Base-by-base conservation (phyloP, 495 filamentous ascomycete genomes). In the Aspergillus kassunensis region DNA sequence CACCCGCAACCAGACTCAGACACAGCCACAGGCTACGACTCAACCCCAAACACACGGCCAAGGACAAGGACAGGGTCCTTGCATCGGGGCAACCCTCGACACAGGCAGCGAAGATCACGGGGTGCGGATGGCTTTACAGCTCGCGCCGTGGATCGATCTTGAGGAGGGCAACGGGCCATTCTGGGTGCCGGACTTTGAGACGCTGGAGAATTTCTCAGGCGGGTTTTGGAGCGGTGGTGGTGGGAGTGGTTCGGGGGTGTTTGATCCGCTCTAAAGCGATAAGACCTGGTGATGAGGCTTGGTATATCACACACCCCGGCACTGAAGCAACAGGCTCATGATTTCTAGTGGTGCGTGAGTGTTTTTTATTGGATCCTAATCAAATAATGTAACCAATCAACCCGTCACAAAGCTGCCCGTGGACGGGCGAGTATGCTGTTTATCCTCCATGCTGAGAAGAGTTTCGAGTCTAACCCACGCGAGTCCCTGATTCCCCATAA, bases 171-270 rank as follows among this genome's bases (percentile, higher is more conserved):
- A 62, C 53, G 64, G 65, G 48, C 72, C 68, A 5, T 56, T 75
- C 21, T 75, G 70, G 70, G 72, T 75, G 63, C 72, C 72, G n/a
- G 70, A 75, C 44, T 75, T 75, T 41, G 72, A 72, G 58, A 73
- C 69, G 0, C 46, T 73, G 49, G 69, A 75, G 54, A 68, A 62
- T 57, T 33, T 73, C 25, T 69, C 72, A 1, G 67, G 72, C 15
- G 62, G 57, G 1, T 57, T 69, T 44, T 72, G 69, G 69, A 64
- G 53, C 42, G 59, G 57, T 39, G 60, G 64, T 19, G 68, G 53
- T 44, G 59, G 57, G 35, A 59, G 64, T 19, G 68, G 70, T 49
- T 60, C 59, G 5, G 61, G 59, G 8, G 58, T 60, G 18, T 72
- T 74, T 60, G 68, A 68, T 52, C 62, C 66, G 11, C 49, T 73